Conservation (phyloP, 768 basidiomycete species). For the Calocybe indica region DNA sequence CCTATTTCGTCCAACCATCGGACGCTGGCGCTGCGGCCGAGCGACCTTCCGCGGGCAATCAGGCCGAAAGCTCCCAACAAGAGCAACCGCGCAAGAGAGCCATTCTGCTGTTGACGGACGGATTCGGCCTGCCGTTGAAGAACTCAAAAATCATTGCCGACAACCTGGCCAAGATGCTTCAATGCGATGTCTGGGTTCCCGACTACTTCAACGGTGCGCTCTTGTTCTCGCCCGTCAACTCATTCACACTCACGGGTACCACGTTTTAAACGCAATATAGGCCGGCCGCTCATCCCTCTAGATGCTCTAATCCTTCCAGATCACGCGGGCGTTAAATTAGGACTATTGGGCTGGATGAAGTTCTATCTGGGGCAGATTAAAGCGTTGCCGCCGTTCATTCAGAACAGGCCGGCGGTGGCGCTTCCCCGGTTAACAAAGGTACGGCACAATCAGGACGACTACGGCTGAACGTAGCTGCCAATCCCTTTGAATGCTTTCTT, state of each 20-base stretch:
- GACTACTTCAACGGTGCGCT: constrained; percentile 50
- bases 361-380: constrained; percentile 21
- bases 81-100: constrained; percentile 25
- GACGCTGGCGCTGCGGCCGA: background rate
- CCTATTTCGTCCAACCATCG: constrained; percentile 36
- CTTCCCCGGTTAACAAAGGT: constrained; percentile 22
- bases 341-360: constrained; percentile 21
- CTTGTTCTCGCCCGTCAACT: background rate
- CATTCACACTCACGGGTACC: background rate
- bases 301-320: constrained; percentile 22
- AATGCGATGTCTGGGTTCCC: constrained; percentile 60
- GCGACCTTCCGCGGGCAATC: too few species aligned
- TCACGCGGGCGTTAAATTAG: constrained; percentile 26
- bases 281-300: constrained; percentile 22
- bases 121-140: constrained; percentile 47
- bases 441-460: too few species aligned
- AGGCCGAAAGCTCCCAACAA: too few species aligned
- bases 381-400: constrained; percentile 22
- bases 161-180: constrained; percentile 37
- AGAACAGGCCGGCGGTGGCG: constrained; percentile 24
- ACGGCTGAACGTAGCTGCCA: too few species aligned
- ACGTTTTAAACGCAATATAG: constrained; percentile 8
- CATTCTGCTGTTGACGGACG: constrained; percentile 51
- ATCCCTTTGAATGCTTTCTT: constrained; percentile 6
- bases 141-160: constrained; percentile 60